Conservation (phyloP, 257 asterid species). For the Lycium barbarum region DNA sequence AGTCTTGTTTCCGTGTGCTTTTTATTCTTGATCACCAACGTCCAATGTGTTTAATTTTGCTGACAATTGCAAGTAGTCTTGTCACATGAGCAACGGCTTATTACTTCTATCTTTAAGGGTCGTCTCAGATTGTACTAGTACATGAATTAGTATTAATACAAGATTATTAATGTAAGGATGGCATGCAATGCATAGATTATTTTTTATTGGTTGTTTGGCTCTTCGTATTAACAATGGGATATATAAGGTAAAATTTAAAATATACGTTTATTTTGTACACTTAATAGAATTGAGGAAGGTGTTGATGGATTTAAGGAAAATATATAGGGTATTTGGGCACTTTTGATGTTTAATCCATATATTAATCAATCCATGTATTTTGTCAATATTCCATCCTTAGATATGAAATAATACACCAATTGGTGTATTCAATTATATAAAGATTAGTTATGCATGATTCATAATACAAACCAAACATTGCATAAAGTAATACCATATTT, state of each 20-base stretch:
- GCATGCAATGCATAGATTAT: neutral
- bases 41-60: neutral
- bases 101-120: neutral
- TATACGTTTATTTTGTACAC: too few species aligned
- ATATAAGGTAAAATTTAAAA: neutral
- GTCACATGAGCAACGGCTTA: neutral
- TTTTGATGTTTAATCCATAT: neutral
- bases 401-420: too few species aligned
- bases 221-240: too few species aligned
- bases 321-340: neutral
- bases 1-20: too few species aligned
- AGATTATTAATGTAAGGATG: too few species aligned
- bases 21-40: too few species aligned
- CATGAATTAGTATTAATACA: too few species aligned
- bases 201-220: too few species aligned
- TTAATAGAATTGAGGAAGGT: neutral
- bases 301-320: neutral
- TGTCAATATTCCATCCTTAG: neutral
- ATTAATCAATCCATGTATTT: neutral
- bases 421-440: too few species aligned
- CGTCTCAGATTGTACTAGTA: too few species aligned
- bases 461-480: neutral
- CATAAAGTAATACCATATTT: too few species aligned
- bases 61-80: neutral
- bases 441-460: neutral